A percentile compares a stretch with the other conserved stretches of the same genome.
Evolutionary conservation across 768 basidiomycete genomes (phyloP).

Genomic region (Lenzites betulinus): DNA sequence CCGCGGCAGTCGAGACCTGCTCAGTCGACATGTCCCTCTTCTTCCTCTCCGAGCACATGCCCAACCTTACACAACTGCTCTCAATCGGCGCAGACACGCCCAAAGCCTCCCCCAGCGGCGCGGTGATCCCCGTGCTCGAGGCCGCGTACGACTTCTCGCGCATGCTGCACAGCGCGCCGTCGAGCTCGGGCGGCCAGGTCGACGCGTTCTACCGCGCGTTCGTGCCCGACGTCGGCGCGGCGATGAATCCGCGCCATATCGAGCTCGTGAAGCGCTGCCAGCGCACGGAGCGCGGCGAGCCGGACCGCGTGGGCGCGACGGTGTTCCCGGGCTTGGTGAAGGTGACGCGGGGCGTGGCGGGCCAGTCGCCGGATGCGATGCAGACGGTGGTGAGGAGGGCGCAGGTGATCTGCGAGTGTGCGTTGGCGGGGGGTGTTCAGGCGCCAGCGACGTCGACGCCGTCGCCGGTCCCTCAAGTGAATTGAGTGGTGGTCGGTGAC

Average conservation of each 20-base stretch:
- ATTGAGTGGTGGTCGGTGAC: neutral
- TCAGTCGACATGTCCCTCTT: slow-evolving; percentile 67
- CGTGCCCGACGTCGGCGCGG: slow-evolving; percentile 78
- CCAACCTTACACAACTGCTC: slow-evolving; percentile 60
- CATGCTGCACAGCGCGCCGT: slow-evolving; percentile 77
- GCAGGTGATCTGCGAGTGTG: slow-evolving; percentile 87
- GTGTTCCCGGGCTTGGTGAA: slow-evolving; percentile 90
- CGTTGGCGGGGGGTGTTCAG: slow-evolving; percentile 39
- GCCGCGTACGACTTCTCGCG: slow-evolving; percentile 79
- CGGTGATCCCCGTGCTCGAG: slow-evolving; percentile 62
- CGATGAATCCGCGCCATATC: slow-evolving; percentile 75
- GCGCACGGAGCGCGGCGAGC: slow-evolving; percentile 71
- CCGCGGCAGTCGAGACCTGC: slow-evolving; percentile 78
- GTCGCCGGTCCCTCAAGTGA: neutral
- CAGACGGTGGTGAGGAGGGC: slow-evolving; percentile 82
- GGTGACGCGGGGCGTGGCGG: slow-evolving; percentile 51
- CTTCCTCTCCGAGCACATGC: slow-evolving; percentile 74
- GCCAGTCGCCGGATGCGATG: slow-evolving; percentile 45
- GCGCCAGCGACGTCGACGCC: neutral
- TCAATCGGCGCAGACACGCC: slow-evolving; percentile 27
- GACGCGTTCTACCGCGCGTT: slow-evolving; percentile 88
- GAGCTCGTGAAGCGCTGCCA: slow-evolving; percentile 84
- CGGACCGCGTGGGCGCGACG: slow-evolving; percentile 78
- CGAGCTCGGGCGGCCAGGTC: slow-evolving; percentile 45
- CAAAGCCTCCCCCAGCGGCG: slow-evolving; percentile 21